phyloP scores from a whole-genome alignment of 441 rosid species.

The Aleurites moluccanus region DNA sequence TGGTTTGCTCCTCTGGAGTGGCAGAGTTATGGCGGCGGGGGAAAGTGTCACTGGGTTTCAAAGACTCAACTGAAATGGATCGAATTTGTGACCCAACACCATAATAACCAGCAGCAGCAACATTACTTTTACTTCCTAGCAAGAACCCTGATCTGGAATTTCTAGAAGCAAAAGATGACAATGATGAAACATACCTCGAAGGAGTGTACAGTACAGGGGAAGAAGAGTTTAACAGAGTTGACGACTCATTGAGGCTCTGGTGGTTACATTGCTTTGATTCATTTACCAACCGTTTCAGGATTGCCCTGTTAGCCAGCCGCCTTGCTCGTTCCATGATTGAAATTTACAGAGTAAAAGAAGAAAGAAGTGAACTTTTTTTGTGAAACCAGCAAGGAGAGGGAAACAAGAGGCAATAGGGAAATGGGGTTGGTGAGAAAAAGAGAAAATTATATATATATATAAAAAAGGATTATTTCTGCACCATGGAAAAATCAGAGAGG shows the following conservation, averaged over 20 bases:
- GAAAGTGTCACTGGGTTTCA: conserved; percentile 73
- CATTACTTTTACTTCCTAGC: conserved; percentile 22
- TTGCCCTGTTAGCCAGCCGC: conserved; percentile 77
- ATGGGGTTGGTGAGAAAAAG: conserved; percentile 33
- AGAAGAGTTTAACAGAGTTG: conserved; percentile 32
- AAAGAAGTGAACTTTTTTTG: background rate
- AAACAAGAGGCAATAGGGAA: conserved; percentile 13
- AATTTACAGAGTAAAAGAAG: conserved; percentile 2
- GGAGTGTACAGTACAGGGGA: conserved; percentile 49
- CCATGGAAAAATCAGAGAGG: conserved; percentile 9
- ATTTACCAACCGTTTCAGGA: conserved; percentile 60
- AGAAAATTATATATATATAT: conserved; percentile 5
- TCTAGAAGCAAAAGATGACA: conserved; percentile 48
- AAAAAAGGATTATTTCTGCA: conserved; percentile 8
- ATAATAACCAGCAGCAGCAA: conserved; percentile 13
- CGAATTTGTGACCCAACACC: conserved; percentile 55
- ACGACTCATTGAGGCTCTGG: conserved; percentile 26
- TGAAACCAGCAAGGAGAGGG: conserved; percentile 6
- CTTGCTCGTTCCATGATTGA: conserved; percentile 84
- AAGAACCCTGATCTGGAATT: conserved; percentile 42
- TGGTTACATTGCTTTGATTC: conserved; percentile 54
- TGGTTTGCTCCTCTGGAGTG: conserved; percentile 77
- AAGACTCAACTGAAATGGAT: conserved; percentile 68
- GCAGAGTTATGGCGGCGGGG: conserved; percentile 94
- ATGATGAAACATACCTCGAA: conserved; percentile 74